phyloP scores from a whole-genome alignment of 805 yeast species.

The Lipomyces sp. region DNA sequence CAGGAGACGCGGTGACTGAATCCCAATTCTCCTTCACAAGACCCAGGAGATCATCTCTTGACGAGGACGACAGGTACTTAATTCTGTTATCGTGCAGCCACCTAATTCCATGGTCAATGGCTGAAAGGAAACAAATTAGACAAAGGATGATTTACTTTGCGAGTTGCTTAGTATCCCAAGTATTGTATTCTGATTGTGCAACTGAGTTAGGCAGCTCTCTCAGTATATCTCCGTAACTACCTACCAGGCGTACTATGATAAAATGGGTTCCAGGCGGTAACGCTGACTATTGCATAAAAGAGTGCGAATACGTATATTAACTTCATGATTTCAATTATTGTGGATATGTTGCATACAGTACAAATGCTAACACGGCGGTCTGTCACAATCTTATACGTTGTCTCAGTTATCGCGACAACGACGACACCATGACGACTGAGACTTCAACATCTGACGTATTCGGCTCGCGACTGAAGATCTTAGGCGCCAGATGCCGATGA shows the following conservation, averaged over 20 bases:
- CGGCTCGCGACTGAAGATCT: neutral
- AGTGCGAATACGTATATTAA: constrained; percentile 5
- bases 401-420: neutral
- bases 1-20: constrained; percentile 17
- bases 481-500: neutral
- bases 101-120: neutral
- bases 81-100: constrained; percentile 33
- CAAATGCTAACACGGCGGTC: neutral
- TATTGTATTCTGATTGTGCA: constrained; percentile 20
- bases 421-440: constrained; percentile 6
- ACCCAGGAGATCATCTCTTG: constrained; percentile 34
- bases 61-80: constrained; percentile 7
- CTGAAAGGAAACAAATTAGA: neutral
- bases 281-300: constrained; percentile 7
- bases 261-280: constrained; percentile 5
- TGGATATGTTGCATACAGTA: neutral
- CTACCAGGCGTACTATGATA: constrained; percentile 22
- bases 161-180: constrained; percentile 46
- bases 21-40: constrained; percentile 35
- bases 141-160: neutral
- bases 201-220: neutral
- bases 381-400: neutral
- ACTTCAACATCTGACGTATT: constrained; percentile 6
- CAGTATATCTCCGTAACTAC: neutral
- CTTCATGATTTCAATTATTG: constrained; percentile 2